Conservation (phyloP, 2,329 filamentous ascomycete genomes). For the Fusarium nisikadoi region DNA sequence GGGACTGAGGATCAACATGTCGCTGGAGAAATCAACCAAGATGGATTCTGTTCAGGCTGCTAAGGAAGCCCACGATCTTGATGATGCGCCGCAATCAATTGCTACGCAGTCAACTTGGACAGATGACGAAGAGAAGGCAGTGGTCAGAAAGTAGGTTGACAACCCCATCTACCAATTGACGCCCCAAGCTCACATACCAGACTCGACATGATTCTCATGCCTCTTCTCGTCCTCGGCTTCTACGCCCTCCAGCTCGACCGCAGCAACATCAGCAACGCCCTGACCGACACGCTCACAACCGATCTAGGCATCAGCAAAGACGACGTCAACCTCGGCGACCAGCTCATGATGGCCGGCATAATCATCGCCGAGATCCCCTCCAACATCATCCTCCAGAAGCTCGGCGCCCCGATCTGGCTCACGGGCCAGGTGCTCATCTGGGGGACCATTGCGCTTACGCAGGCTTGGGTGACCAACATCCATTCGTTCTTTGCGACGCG, state of each 20-base stretch:
- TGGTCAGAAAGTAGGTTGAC: constrained; percentile 36
- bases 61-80: background rate
- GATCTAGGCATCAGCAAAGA: constrained; percentile 60
- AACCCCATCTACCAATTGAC: rapidly evolving
- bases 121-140: constrained; percentile 6
- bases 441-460: constrained; percentile 27
- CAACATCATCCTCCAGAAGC: constrained; percentile 31
- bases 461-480: constrained; percentile 27
- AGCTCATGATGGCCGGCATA: constrained; percentile 59
- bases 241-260: constrained; percentile 56
- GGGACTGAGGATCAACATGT: background rate
- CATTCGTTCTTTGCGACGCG: constrained; percentile 32
- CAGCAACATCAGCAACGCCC: constrained; percentile 56
- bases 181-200: background rate
- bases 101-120: constrained; percentile 14
- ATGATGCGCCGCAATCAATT: background rate
- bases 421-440: constrained; percentile 32
- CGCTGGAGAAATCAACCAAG: rapidly evolving
- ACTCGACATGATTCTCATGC: constrained; percentile 54
- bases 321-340: constrained; percentile 61
- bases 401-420: constrained; percentile 35
- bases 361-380: constrained; percentile 52
- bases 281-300: constrained; percentile 60
- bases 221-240: constrained; percentile 57
- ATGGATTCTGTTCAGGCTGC: background rate